Base-by-base conservation (phyloP, 192 early-diverging fungal genomes). In the Chytriomyces confervae region DNA sequence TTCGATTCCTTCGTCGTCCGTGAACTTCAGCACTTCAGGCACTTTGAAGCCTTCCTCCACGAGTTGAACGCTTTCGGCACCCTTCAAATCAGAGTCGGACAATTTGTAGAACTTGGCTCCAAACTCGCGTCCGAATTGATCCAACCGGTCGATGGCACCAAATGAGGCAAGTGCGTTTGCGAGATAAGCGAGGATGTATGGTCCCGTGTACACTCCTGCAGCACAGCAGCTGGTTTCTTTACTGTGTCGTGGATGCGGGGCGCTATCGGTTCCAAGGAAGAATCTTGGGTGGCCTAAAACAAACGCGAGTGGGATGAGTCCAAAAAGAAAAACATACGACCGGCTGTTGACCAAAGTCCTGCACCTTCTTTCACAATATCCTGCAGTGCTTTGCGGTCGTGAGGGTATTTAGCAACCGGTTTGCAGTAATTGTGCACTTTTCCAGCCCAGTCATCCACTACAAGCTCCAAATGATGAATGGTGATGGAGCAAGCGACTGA, bases 401-500 rank as follows among this genome's bases (percentile, higher is more conserved):
- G 89, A 10, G 95, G 96, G 79, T 85, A 97, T 85, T 99, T 99
- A 44, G 97, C 97, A 24, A 99, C 97, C 44, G 97, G 97, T 85
- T 99, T 99, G 88, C 97, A 99, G 83, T 95, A 99, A 82, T 96
- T 90, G 78, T 99, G 97, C 69, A 91, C 92, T 77, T 95, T 91
- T 6, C 96, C 97, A 43, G 97, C 97, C 97, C 97, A 99, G 83
- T 99, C 96, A 79, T 99, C 97, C 0, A 97, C 92, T 44, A 93
- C 87, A 16, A 99, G 83, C 63, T 92, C 85, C 77, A 99, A 81
- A 80, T 99, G 96, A 84, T 99, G 97, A 5, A 97, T 92, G 1
- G 97, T 99, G 77, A 99, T 97, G 10, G 92, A 94, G 81, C 96
- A 97, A 0, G 89, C 97, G 10, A 99, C 95, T 11, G 95, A 97